Percentiles rank a stretch among this genome's conserved stretches.
Conservation (phyloP, 495 filamentous ascomycete genomes). For the Hyaloscypha hepaticicola region DNA sequence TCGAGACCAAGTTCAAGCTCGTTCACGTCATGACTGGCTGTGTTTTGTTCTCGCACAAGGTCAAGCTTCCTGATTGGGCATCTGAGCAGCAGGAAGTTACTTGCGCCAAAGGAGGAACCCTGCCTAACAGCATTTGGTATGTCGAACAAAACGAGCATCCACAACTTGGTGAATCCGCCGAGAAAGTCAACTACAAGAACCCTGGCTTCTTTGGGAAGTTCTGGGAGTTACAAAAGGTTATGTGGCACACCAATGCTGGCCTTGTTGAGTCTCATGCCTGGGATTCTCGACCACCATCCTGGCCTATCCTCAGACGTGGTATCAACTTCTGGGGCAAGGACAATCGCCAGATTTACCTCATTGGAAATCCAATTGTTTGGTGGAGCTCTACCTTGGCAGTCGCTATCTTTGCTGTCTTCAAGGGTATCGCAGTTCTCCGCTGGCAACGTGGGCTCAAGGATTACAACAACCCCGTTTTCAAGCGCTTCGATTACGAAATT, state of each 20-base stretch:
- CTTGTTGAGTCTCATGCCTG: conserved; percentile 95
- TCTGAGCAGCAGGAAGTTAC: conserved; percentile 98
- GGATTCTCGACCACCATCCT: conserved; percentile 93
- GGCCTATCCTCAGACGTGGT: conserved; percentile 89
- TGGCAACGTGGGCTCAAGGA: conserved; percentile 93
- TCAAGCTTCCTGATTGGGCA: conserved; percentile 96
- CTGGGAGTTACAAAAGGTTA: conserved; percentile 98
- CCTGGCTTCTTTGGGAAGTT: conserved; percentile 98
- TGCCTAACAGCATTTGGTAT: conserved; percentile 97
- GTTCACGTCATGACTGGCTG: conserved; percentile 97
- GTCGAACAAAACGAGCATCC: conserved; percentile 87
- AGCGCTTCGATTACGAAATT: conserved; percentile 96
- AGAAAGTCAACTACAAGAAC: conserved; percentile 92
- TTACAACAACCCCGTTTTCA: conserved; percentile 77
- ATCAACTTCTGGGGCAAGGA: conserved; percentile 99
- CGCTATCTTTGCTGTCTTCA: conserved; percentile 75
- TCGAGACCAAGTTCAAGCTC: conserved; percentile 93
- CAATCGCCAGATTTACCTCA: conserved; percentile 90
- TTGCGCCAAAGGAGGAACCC: conserved; percentile 86
- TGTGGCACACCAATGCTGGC: conserved; percentile 98
- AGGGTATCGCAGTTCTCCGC: conserved; percentile 80
- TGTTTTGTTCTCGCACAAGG: conserved; percentile 95
- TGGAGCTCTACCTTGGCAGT: conserved; percentile 85
- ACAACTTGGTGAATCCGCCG: conserved; percentile 65
- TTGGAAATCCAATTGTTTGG: conserved; percentile 96